A percentile compares a stretch with the other conserved stretches of the same genome.
These are phyloP conservation scores for Trichoderma pleuroti DNA, from an alignment of 2,329 filamentous ascomycete species.

Conservation along the genomic window DNA sequence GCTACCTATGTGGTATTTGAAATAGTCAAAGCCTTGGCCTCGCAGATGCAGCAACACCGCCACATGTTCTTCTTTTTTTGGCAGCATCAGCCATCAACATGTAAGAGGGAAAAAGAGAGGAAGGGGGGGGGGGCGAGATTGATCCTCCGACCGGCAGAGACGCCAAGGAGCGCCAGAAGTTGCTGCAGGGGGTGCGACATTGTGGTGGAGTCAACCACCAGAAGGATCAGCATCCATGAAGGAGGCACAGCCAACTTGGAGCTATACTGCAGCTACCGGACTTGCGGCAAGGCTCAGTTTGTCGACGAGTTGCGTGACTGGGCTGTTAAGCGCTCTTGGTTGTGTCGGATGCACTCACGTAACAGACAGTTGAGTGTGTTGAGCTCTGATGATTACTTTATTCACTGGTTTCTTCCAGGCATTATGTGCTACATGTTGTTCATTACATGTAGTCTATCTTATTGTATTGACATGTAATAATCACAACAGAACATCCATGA, in stretches of 20 bases:
- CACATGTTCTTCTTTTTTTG: not conserved
- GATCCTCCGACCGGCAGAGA: not conserved
- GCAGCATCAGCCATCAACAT: not conserved
- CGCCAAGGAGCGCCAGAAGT: too few relatives aligned
- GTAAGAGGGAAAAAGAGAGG: not conserved
- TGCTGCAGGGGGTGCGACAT: not conserved
- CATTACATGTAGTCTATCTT: not conserved
- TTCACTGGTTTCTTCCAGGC: not conserved
- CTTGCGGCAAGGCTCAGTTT: not conserved
- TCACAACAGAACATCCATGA: not conserved
- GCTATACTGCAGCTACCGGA: not conserved
- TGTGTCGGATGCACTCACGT: not conserved
- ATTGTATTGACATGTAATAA: too few relatives aligned
- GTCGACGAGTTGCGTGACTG: not conserved
- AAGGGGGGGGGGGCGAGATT: not conserved
- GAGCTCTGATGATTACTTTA: not conserved
- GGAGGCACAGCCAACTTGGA: not conserved
- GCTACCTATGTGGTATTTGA: not conserved
- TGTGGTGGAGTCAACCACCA: not conserved
- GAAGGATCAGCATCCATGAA: not conserved
- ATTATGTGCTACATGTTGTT: too few relatives aligned
- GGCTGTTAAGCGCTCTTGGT: slow-evolving; percentile 3
- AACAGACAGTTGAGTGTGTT: not conserved
- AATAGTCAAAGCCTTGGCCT: not conserved
- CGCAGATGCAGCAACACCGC: not conserved